phyloP scores from a whole-genome alignment of 495 filamentous ascomycete species.

The Penicillium manginii region DNA sequence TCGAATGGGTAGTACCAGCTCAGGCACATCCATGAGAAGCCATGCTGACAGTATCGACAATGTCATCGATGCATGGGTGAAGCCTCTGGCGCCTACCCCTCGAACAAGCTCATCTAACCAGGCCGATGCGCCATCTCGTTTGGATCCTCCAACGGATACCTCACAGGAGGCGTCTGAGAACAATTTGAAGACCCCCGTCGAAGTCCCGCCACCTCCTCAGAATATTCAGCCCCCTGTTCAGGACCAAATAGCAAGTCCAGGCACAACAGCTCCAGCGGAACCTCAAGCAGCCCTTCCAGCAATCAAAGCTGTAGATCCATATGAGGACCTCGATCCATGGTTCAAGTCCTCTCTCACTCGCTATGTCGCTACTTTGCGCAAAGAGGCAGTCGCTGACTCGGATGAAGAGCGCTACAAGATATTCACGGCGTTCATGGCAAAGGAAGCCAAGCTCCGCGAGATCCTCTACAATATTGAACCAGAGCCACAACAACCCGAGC shows the following conservation, averaged over 20 bases:
- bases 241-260: conserved; percentile 3
- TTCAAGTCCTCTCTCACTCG: conserved; percentile 55
- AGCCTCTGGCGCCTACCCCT: conserved; percentile 28
- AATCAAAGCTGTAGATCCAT: conserved; percentile 39
- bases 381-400: conserved; percentile 53
- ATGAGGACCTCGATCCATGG: conserved; percentile 57
- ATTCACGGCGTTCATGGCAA: conserved; percentile 54
- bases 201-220: not conserved
- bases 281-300: conserved; percentile 2
- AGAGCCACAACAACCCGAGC: conserved; percentile 22
- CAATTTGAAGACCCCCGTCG: not conserved
- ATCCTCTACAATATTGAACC: conserved; percentile 56
- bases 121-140: not conserved
- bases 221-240: conserved; percentile 5
- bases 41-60: conserved; percentile 46
- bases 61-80: conserved; percentile 49
- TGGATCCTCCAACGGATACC: not conserved
- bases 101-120: conserved; percentile 9
- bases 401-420: conserved; percentile 55
- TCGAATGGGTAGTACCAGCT: conserved; percentile 36
- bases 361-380: conserved; percentile 56
- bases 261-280: not conserved
- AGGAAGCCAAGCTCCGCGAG: conserved; percentile 56
- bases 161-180: not conserved
- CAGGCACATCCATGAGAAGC: conserved; percentile 26